A percentile compares a stretch with the other conserved stretches of the same genome.
Conservation (phyloP, 1,284 basidiomycete species). For the Pseudozyma tsukubaensis region DNA sequence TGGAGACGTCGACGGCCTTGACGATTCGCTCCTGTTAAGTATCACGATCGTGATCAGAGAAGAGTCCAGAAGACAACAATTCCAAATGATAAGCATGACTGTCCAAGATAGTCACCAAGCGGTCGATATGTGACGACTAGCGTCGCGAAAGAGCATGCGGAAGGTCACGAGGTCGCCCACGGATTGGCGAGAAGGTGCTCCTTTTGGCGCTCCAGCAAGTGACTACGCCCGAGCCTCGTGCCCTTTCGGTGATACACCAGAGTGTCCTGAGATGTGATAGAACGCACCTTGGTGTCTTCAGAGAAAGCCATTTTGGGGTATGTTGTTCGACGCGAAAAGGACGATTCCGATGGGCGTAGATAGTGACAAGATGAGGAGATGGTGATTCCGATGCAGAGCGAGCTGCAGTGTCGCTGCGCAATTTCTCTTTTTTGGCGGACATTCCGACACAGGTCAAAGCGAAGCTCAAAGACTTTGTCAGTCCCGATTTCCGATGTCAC, state of each 20-base stretch:
- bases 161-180: too few species aligned
- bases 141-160: too few species aligned
- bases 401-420: slow-evolving; percentile 5
- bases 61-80: too few species aligned
- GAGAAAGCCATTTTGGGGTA: slow-evolving; percentile 55
- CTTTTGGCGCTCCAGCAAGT: too few species aligned
- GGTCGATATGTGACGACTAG: too few species aligned
- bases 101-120: not conserved
- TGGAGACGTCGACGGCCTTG: slow-evolving; percentile 62
- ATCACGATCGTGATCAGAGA: not conserved
- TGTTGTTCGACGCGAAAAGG: not conserved
- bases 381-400: not conserved
- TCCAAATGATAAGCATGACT: not conserved
- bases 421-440: not conserved
- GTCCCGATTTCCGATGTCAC: slow-evolving; percentile 30
- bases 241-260: too few species aligned
- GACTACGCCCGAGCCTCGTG: too few species aligned
- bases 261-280: not conserved
- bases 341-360: not conserved
- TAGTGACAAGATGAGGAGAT: not conserved
- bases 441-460: slow-evolving; percentile 3
- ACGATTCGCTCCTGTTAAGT: slow-evolving; percentile 61
- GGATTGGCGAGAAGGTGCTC: too few species aligned
- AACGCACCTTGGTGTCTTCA: slow-evolving; percentile 64
- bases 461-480: not conserved